Percentiles rank a stretch among this genome's conserved stretches.
Evolutionary conservation across 352 stramenopile species (phyloP).

Genomic region (Phytophthora vignae): DNA sequence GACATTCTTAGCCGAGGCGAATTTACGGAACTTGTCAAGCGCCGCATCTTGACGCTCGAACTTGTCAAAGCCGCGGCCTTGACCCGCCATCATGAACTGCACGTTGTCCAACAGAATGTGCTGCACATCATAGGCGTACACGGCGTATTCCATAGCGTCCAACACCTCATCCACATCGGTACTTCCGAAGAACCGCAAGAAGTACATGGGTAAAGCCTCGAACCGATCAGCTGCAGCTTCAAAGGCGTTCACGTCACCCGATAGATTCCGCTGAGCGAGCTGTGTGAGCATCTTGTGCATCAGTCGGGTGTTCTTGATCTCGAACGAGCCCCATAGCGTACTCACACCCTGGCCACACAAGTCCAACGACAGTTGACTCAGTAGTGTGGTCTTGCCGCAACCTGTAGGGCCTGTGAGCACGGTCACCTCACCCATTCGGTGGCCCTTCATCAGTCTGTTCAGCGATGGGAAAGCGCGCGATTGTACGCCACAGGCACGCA

Average conservation of each 20-base stretch:
- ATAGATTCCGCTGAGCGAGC: conserved; percentile 76
- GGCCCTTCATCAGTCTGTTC: conserved; percentile 97
- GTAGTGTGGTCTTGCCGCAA: conserved; percentile 94
- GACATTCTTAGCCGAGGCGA: conserved; percentile 98
- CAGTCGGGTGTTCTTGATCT: conserved; percentile 98
- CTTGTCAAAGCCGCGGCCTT: conserved; percentile 88
- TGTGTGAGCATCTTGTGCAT: conserved; percentile 99
- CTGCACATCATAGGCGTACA: conserved; percentile 98
- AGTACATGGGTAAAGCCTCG: conserved; percentile 96
- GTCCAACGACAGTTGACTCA: conserved; percentile 92
- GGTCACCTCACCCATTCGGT: conserved; percentile 97
- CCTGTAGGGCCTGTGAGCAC: conserved; percentile 98
- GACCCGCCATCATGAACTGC: conserved; percentile 99
- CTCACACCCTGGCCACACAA: conserved; percentile 96
- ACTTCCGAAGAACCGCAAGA: conserved; percentile 98
- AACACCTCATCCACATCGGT: conserved; percentile 96
- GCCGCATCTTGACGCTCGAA: conserved; percentile 93
- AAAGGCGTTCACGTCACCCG: conserved; percentile 80
- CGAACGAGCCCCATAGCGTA: conserved; percentile 99
- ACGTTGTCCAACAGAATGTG: conserved; percentile 99
- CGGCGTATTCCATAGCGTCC: conserved; percentile 98
- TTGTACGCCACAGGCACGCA: conserved; percentile 93
- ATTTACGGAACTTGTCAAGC: conserved; percentile 97
- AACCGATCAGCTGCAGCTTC: conserved; percentile 90
- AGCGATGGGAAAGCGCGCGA: conserved; percentile 95